Conservation (phyloP, 176 grass and related monocot genomes). For the Musa itinerans region DNA sequence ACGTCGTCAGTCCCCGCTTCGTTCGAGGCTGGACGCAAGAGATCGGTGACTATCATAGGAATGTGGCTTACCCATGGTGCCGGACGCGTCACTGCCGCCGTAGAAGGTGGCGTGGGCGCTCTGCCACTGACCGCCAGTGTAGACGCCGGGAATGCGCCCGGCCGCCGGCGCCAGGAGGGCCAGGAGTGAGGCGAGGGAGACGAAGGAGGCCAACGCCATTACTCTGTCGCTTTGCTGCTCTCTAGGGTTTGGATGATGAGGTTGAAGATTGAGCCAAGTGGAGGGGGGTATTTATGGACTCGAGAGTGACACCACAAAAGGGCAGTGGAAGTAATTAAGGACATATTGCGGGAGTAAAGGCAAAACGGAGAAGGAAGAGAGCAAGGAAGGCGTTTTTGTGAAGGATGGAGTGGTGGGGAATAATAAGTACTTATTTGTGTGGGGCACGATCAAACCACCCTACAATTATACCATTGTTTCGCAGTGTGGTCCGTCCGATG, state of each 20-base stretch:
- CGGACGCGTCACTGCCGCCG: constrained; percentile 24
- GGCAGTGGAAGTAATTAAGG: neutral
- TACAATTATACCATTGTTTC: too few species aligned
- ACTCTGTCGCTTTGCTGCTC: neutral
- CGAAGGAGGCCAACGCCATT: neutral
- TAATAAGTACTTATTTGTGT: too few species aligned
- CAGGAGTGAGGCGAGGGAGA: neutral
- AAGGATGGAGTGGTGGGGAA: neutral
- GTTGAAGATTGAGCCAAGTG: neutral
- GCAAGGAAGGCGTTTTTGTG: neutral
- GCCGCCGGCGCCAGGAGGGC: neutral
- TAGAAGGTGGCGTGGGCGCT: constrained; percentile 25
- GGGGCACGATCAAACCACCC: too few species aligned
- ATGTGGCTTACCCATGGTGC: constrained; percentile 18
- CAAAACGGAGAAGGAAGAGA: neutral
- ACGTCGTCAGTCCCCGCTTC: neutral
- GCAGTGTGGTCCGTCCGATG: too few species aligned
- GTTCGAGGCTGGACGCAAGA: neutral
- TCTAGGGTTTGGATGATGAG: neutral
- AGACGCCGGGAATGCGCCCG: constrained; percentile 9
- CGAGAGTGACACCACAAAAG: neutral
- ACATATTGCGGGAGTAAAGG: neutral
- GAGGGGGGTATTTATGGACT: constrained; percentile 9
- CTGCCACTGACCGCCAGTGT: constrained; percentile 1
- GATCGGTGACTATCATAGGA: neutral